A percentile compares a stretch with the other conserved stretches of the same genome.
phyloP scores from a whole-genome alignment of 106 monocot species.

The Allium cepa region DNA sequence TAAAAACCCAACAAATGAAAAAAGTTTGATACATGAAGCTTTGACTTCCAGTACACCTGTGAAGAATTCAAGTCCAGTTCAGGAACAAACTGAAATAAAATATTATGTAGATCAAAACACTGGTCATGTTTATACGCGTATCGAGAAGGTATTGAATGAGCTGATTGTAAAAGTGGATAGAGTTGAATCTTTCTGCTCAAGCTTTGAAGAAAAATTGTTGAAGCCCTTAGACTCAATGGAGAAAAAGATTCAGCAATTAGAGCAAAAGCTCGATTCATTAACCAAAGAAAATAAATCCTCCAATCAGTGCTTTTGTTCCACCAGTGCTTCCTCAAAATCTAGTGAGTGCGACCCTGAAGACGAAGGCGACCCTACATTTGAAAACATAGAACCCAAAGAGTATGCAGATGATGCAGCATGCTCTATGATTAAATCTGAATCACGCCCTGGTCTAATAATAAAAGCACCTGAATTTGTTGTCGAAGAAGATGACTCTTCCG shows the following conservation, averaged over 20 bases:
- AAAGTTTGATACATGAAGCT: constrained; percentile 1
- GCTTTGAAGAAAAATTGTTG: constrained; percentile 66
- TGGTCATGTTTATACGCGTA: constrained; percentile 11
- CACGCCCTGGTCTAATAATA: constrained; percentile 28
- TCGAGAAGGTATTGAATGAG: constrained; percentile 55
- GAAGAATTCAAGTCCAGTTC: neutral
- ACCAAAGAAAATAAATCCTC: constrained; percentile 14
- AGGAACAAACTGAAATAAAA: neutral
- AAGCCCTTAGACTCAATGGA: constrained; percentile 72
- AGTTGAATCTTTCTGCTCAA: constrained; percentile 58
- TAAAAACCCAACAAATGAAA: neutral
- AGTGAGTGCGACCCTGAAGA: constrained; percentile 23
- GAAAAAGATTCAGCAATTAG: constrained; percentile 53
- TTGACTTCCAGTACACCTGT: neutral
- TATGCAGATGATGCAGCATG: constrained; percentile 5
- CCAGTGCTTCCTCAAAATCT: constrained; percentile 21
- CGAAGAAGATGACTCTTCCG: constrained; percentile 30
- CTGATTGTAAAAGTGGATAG: constrained; percentile 56
- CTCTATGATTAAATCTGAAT: constrained; percentile 6
- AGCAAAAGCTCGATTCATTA: constrained; percentile 43
- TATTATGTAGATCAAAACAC: constrained; percentile 17
- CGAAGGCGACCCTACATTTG: neutral
- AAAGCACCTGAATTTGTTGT: constrained; percentile 55
- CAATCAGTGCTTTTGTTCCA: constrained; percentile 16
- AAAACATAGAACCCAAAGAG: constrained; percentile 2